Percentiles rank a stretch among this genome's conserved stretches.
Conservation (phyloP, 2,329 filamentous ascomycete genomes). For the Colletotrichum musicola region DNA sequence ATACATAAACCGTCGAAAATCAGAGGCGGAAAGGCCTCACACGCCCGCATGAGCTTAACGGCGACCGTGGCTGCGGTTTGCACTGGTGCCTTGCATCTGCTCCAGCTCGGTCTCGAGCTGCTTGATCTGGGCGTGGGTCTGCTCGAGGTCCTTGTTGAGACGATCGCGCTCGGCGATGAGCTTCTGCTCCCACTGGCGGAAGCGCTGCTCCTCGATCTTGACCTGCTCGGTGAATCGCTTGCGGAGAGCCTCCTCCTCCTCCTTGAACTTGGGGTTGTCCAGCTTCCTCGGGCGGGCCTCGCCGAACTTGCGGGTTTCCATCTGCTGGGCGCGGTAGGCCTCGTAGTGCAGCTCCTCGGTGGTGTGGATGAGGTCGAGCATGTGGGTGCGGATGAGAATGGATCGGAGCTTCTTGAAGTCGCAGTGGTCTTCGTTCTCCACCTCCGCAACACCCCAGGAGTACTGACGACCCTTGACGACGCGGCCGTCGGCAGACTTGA, state of each 20-base stretch:
- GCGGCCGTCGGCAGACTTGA: conserved; percentile 94
- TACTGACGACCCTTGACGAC: conserved; percentile 99
- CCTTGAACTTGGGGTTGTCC: conserved; percentile 99
- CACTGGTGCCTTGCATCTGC: conserved; percentile 83
- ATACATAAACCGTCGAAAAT: conserved; percentile 39
- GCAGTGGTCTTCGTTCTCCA: conserved; percentile 99
- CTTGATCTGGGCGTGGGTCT: conserved; percentile 95
- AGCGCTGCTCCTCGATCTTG: conserved; percentile 99
- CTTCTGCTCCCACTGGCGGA: conserved; percentile 99
- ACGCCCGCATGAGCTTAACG: conserved; percentile 68
- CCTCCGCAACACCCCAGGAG: conserved; percentile 98
- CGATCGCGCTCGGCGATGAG: conserved; percentile 98
- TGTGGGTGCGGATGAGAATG: conserved; percentile 98
- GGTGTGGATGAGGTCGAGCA: conserved; percentile 99
- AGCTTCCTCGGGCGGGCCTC: conserved; percentile 97
- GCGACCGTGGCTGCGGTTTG: conserved; percentile 91
- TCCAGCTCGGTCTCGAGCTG: conserved; percentile 93
- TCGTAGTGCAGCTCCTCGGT: conserved; percentile 99
- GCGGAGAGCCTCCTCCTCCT: conserved; percentile 97
- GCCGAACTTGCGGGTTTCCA: conserved; percentile 99
- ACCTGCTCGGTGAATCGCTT: conserved; percentile 99
- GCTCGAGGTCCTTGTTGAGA: conserved; percentile 99
- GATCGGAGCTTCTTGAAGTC: conserved; percentile 99
- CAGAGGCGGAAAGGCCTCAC: conserved; percentile 17
- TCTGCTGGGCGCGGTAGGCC: conserved; percentile 98